These are phyloP conservation scores for Xylaria polymorpha DNA, from an alignment of 2,329 filamentous ascomycete species.

Conservation along the genomic window DNA sequence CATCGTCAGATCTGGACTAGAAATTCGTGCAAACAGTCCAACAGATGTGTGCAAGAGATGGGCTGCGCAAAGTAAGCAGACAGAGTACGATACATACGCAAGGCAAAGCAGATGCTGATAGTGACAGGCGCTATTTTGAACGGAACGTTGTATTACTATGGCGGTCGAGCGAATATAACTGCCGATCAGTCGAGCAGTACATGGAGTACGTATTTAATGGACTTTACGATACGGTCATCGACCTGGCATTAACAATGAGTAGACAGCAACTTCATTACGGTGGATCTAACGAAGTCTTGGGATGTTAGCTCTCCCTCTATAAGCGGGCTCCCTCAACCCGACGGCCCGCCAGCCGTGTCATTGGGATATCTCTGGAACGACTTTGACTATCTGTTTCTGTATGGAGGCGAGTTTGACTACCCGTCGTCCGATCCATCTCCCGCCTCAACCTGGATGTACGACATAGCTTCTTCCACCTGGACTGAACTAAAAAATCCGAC, in stretches of 20 bases:
- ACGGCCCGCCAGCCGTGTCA: slow-evolving; percentile 76
- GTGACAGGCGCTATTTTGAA: slow-evolving; percentile 72
- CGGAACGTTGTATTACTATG: slow-evolving; percentile 81
- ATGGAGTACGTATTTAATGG: slow-evolving; percentile 68
- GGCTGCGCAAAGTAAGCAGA: slow-evolving; percentile 69
- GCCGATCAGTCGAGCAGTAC: slow-evolving; percentile 69
- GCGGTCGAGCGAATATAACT: slow-evolving; percentile 71
- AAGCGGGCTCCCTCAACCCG: slow-evolving; percentile 70
- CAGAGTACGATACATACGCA: neutral
- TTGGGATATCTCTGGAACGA: slow-evolving; percentile 83
- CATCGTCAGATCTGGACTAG: slow-evolving; percentile 45
- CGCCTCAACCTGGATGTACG: slow-evolving; percentile 77
- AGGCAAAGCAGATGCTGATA: slow-evolving; percentile 12
- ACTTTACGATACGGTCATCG: too few species aligned
- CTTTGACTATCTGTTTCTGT: slow-evolving; percentile 75
- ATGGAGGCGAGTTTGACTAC: slow-evolving; percentile 79
- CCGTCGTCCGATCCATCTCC: slow-evolving; percentile 66
- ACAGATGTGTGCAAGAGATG: slow-evolving; percentile 72
- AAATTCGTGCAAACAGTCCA: slow-evolving; percentile 59
- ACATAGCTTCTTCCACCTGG: slow-evolving; percentile 70
- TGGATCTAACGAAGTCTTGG: slow-evolving; percentile 82
- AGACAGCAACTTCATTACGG: slow-evolving; percentile 77
- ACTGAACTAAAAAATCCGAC: slow-evolving; percentile 69
- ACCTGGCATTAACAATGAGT: slow-evolving; percentile 33
- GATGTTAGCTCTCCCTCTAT: slow-evolving; percentile 71